These are phyloP conservation scores for Cocos nucifera DNA, from an alignment of 176 grass and related monocot genomes.

Conservation along the genomic window DNA sequence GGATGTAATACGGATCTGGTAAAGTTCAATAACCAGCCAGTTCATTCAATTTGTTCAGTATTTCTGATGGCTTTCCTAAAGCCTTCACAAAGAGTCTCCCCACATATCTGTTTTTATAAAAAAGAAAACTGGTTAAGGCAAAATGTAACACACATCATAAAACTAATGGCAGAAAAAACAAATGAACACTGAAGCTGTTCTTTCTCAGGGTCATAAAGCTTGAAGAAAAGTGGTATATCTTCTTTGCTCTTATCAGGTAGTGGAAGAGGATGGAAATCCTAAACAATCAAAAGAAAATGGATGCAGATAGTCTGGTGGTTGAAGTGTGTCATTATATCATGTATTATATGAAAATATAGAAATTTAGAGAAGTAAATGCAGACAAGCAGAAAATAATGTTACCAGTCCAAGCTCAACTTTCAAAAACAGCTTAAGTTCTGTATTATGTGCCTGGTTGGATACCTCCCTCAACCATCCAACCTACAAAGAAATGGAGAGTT, in stretches of 20 bases:
- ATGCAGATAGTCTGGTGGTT: too few relatives aligned
- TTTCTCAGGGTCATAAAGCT: slow-evolving; percentile 36
- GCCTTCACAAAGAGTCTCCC: slow-evolving; percentile 20
- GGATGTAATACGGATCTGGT: slow-evolving; percentile 28
- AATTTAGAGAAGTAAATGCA: neutral
- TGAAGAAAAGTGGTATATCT: slow-evolving; percentile 33
- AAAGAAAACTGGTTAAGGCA: neutral
- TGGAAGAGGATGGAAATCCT: slow-evolving; percentile 7
- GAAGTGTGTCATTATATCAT: too few relatives aligned
- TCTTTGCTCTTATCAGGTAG: slow-evolving; percentile 5
- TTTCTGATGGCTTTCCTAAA: slow-evolving; percentile 17
- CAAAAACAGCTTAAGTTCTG: slow-evolving; percentile 20
- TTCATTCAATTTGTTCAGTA: slow-evolving; percentile 29
- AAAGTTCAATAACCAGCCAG: slow-evolving; percentile 38
- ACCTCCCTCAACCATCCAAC: slow-evolving; percentile 7
- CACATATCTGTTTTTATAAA: slow-evolving; percentile 30
- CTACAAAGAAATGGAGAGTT: neutral
- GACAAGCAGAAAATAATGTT: neutral
- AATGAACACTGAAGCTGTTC: slow-evolving; percentile 19
- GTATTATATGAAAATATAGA: neutral
- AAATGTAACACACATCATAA: neutral
- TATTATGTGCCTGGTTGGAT: slow-evolving; percentile 9
- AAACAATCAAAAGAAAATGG: neutral
- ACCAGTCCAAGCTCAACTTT: slow-evolving; percentile 27
- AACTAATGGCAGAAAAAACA: too few relatives aligned